Evolutionary conservation across 257 asterid genomes (phyloP).

Genomic region (Petunia axillaris): DNA sequence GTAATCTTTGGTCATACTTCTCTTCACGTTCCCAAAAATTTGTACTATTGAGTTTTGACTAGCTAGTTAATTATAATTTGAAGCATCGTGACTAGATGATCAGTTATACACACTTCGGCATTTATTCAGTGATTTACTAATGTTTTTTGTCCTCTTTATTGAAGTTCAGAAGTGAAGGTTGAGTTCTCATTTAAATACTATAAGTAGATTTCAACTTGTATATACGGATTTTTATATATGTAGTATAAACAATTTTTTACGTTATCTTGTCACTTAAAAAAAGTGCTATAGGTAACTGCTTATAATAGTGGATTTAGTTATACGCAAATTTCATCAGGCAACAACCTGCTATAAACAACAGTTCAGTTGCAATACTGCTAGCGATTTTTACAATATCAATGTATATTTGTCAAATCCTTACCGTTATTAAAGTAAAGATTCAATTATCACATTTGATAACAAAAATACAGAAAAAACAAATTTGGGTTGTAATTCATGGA

Average conservation of each 20-base stretch:
- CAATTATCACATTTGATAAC: not conserved
- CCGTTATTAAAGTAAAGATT: not conserved
- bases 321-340: not conserved
- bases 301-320: not conserved
- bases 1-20: not conserved
- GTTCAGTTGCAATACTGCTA: not conserved
- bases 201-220: no score
- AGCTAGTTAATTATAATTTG: not conserved
- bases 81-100: no score
- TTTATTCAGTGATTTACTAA: not conserved
- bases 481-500: not conserved
- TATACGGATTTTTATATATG: no score
- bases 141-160: not conserved
- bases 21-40: not conserved
- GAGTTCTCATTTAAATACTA: not conserved
- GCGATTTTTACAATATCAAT: not conserved
- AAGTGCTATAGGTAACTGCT: no score
- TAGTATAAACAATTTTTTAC: no score
- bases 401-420: not conserved
- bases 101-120: no score
- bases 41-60: not conserved
- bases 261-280: no score
- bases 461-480: not conserved
- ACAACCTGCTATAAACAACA: not conserved
- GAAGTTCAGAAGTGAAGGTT: not conserved